These are phyloP conservation scores for Abrus pulchellus DNA, from an alignment of 306 rosid genomes.

Conservation along the genomic window DNA sequence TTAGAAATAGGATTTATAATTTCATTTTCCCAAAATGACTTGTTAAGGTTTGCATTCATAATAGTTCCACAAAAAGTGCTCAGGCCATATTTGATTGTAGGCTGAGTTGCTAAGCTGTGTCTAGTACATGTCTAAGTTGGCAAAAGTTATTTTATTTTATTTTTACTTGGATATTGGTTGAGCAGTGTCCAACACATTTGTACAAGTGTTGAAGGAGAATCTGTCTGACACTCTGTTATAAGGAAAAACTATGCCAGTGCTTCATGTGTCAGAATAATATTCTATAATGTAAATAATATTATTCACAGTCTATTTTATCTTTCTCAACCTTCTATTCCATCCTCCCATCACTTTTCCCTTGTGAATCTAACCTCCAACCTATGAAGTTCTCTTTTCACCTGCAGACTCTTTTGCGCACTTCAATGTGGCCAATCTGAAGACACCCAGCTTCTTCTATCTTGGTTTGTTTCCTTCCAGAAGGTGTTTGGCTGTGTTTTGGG, in stretches of 20 bases:
- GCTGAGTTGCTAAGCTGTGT: not conserved
- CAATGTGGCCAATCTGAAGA: slow-evolving; percentile 1
- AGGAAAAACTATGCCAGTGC: not conserved
- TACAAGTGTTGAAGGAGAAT: not conserved
- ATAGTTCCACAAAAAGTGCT: not conserved
- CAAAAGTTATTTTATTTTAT: not conserved
- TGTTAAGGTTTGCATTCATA: not conserved
- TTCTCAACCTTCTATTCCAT: not conserved
- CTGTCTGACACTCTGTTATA: not conserved
- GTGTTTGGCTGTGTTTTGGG: not conserved
- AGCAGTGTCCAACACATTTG: not conserved
- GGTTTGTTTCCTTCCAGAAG: not conserved
- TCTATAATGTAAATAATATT: not conserved
- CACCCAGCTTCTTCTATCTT: not conserved
- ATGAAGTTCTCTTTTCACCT: not conserved
- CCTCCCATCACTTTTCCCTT: not conserved
- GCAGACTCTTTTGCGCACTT: not conserved
- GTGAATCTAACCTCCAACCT: not conserved
- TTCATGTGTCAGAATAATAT: not conserved
- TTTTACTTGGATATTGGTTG: not conserved
- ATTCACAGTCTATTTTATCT: not conserved
- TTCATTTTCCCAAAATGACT: not conserved
- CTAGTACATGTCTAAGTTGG: not conserved
- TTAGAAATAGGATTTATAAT: not conserved
- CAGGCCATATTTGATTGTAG: not conserved